Evolutionary conservation across 352 stramenopile species (phyloP), one percentile per base, ranked within the genome.

Genomic region (Phytophthora aleatoria): DNA sequence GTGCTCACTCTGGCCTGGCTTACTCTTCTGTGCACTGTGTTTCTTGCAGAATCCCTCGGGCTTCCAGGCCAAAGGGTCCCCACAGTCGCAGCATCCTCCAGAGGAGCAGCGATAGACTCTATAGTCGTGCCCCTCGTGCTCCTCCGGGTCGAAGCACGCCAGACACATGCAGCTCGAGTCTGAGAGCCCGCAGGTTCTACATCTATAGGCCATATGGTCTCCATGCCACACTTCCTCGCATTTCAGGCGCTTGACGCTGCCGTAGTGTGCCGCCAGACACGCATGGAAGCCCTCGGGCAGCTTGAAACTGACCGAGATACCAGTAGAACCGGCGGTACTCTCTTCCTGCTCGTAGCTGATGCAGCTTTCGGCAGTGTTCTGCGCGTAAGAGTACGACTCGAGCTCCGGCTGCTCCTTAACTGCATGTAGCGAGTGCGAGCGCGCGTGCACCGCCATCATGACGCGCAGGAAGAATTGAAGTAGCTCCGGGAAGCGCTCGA

Each of bases 161-260:
- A 95, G 60, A 64, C 86, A 95, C 86, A 95, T 95, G 67, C 86
- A 95, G 50, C 84, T 93, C 50, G 86, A 95, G 64, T 95, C 86
- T n/a, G 83, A 92, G 5, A 95, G 68, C 0, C 86, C 86, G 64
- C 86, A 95, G 10, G 86, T 95, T 3, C 81, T 70, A 56, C 86
- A 95, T 30, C 86, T 77, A 58, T 95, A 95, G 12, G 86, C 86
- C 83, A 95, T 95, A 68, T 95, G 86, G 67, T 93, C 84, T 44
- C 86, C 84, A 50, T 93, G 83, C 86, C 86, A 95, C n/a, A 95
- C 86, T 67, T 92, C 83, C 64, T 91, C 86, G 52, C 86, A 94
- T 72, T 94, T 94, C 54, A 75, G 81, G 5, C 77, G 80, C 74
- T 89, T 76, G 8, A 90, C 79, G 28, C 76, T 88, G 49, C 83